Evolutionary conservation across 1,284 basidiomycete species (phyloP), one percentile per base, ranked within the genome.

Genomic region (Wolfiporia cocos): DNA sequence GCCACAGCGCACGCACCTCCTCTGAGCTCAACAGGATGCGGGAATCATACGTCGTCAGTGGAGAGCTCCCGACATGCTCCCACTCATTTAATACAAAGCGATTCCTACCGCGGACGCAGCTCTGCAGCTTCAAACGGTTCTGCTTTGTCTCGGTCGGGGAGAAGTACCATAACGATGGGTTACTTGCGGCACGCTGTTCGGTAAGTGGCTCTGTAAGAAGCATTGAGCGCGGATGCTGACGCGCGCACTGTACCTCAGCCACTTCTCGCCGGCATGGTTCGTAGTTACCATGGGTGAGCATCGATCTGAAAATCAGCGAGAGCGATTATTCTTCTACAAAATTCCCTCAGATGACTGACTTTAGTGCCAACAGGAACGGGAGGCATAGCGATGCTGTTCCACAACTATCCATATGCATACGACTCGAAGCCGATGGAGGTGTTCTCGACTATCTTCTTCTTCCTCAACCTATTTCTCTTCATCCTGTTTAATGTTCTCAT

Each of bases 381-480:
- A 5, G 60, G 53, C 14, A 58, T 62, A 21, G 59, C 66, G 17
- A 50, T 62, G 21, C 47, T 71, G 14, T 57, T 69, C 43, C 57
- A 66, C 45, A 57, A 56, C 41, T 68, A 66, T 30, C 68, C 70
- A 11, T 71, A 71, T 33, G 61, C 62, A 4, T 42, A 54, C 1
- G 54, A 51, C 15, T 56, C 57, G 12, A 52, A 44, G 7, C 19
- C 59, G 23, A 55, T 68, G 30, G 51, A 55, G 26, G 50, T 58
- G 1, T 57, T 68, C 44, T 58, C 66, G 1, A 52, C 59, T 12
- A 61, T 72, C 34, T 55, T 79, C 43, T 78, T 82, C 55, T 69
- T 70, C 37, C 57, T 81, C 34, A 81, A 80, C 49, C 56, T 79
- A 11, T 33, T 66, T 5, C 49, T 81, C 3, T 83, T 83, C 52